Conservation (phyloP, 2,329 filamentous ascomycete species). For the Fusarium buharicum region DNA sequence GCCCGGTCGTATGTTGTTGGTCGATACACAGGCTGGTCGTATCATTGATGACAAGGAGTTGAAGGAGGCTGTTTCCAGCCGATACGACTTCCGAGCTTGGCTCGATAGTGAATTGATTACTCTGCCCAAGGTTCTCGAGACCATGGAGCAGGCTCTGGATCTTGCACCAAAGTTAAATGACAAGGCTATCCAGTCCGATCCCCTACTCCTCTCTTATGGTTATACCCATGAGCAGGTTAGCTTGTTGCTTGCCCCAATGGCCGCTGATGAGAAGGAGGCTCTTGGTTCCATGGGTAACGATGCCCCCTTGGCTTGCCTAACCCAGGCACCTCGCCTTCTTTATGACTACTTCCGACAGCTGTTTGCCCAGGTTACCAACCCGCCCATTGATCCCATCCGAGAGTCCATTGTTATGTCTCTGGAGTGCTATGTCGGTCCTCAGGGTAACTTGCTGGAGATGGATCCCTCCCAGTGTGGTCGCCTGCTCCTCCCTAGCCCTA, state of each 20-base stretch:
- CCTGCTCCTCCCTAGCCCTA: slow-evolving; percentile 85
- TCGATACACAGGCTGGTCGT: slow-evolving; percentile 87
- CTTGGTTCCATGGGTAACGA: slow-evolving; percentile 98
- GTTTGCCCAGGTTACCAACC: slow-evolving; percentile 97
- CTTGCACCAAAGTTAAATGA: slow-evolving; percentile 75
- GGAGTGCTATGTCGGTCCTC: slow-evolving; percentile 94
- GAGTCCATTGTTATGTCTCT: slow-evolving; percentile 99
- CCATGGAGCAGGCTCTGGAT: slow-evolving; percentile 68
- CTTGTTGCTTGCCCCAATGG: slow-evolving; percentile 92
- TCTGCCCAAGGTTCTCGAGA: slow-evolving; percentile 77
- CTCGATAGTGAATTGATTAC: slow-evolving; percentile 86
- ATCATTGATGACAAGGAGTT: slow-evolving; percentile 95
- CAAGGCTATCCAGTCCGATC: slow-evolving; percentile 81
- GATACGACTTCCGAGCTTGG: slow-evolving; percentile 90
- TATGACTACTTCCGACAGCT: slow-evolving; percentile 98
- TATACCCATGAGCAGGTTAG: slow-evolving; percentile 97
- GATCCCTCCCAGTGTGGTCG: slow-evolving; percentile 87
- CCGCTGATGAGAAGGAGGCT: slow-evolving; percentile 95
- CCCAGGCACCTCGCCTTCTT: slow-evolving; percentile 86
- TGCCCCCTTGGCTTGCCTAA: slow-evolving; percentile 88
- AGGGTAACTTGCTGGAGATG: slow-evolving; percentile 96
- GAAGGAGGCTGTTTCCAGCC: slow-evolving; percentile 86
- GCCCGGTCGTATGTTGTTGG: slow-evolving; percentile 94
- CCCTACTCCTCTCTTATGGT: slow-evolving; percentile 84
- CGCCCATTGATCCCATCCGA: slow-evolving; percentile 95